Evolutionary conservation across 2,329 filamentous ascomycete species (phyloP).

Genomic region (Paecilomyces variotii): DNA sequence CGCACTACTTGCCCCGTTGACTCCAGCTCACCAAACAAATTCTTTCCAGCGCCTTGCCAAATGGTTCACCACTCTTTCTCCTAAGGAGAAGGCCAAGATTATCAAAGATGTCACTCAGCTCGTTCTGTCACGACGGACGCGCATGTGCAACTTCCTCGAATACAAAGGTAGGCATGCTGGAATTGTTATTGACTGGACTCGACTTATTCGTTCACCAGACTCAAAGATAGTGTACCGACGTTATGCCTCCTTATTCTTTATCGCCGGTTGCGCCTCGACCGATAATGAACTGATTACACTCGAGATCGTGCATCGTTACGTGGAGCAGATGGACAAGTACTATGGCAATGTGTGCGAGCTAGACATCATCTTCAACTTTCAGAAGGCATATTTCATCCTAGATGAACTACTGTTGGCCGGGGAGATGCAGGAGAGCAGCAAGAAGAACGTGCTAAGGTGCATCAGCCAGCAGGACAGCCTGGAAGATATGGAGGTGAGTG

Average conservation of each 20-base stretch:
- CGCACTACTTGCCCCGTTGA: conserved; percentile 15
- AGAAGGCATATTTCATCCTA: conserved; percentile 98
- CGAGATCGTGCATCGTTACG: conserved; percentile 97
- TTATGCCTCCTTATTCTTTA: conserved; percentile 98
- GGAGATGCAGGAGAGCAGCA: conserved; percentile 97
- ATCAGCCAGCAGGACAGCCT: conserved; percentile 96
- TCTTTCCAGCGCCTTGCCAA: conserved; percentile 79
- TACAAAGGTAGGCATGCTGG: conserved; percentile 68
- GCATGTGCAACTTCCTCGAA: conserved; percentile 99
- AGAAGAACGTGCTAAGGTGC: conserved; percentile 94
- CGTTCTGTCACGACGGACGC: conserved; percentile 86
- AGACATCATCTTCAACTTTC: conserved; percentile 99
- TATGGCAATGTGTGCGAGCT: conserved; percentile 99
- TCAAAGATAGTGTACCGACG: conserved; percentile 98
- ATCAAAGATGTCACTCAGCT: conserved; percentile 99
- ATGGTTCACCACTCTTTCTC: conserved; percentile 97
- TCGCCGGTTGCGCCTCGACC: conserved; percentile 90
- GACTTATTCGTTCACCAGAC: conserved; percentile 48
- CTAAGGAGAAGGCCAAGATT: conserved; percentile 98
- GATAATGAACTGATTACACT: conserved; percentile 98
- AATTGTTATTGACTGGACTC: not conserved
- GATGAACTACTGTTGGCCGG: conserved; percentile 92
- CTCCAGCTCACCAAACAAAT: conserved; percentile 21
- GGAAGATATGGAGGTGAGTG: conserved; percentile 97
- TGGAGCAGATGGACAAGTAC: conserved; percentile 99